A percentile compares a stretch with the other conserved stretches of the same genome.
These are phyloP conservation scores for Pleurotus pulmonarius DNA, from an alignment of 768 basidiomycete genomes.

Conservation along the genomic window DNA sequence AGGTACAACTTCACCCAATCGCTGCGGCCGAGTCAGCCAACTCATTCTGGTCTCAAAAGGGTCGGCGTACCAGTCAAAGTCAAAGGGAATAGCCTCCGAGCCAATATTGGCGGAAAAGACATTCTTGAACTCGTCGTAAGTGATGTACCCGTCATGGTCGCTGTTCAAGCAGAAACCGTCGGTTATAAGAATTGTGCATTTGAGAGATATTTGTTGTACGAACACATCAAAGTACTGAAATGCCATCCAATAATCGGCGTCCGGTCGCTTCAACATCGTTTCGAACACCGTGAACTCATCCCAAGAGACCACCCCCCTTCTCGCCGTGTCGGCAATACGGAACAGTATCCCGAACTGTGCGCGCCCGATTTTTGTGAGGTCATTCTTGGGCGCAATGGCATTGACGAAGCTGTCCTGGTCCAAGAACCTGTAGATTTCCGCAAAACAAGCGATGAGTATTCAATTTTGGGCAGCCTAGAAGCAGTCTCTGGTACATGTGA, in stretches of 20 bases:
- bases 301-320: slow-evolving; percentile 80
- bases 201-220: slow-evolving; percentile 25
- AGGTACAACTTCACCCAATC: slow-evolving; percentile 97
- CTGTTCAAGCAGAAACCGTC: slow-evolving; percentile 32
- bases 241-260: slow-evolving; percentile 96
- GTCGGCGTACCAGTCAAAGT: slow-evolving; percentile 78
- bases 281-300: slow-evolving; percentile 97
- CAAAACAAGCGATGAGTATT: slow-evolving; percentile 4
- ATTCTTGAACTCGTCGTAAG: slow-evolving; percentile 91
- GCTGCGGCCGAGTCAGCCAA: slow-evolving; percentile 29
- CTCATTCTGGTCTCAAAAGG: background rate
- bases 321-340: slow-evolving; percentile 78
- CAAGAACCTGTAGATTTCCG: slow-evolving; percentile 58
- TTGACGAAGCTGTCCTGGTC: slow-evolving; percentile 89
- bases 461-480: background rate
- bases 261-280: slow-evolving; percentile 87
- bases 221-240: slow-evolving; percentile 96
- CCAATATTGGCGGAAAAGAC: slow-evolving; percentile 82
- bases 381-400: slow-evolving; percentile 86
- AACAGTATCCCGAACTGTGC: slow-evolving; percentile 89
- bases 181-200: slow-evolving; percentile 2
- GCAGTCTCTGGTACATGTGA: slow-evolving; percentile 15
- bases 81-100: slow-evolving; percentile 83
- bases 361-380: slow-evolving; percentile 82
- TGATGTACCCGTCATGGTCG: slow-evolving; percentile 88